Base-by-base conservation (phyloP, 2,329 filamentous ascomycete species). In the Pseudogymnoascus pannorum region DNA sequence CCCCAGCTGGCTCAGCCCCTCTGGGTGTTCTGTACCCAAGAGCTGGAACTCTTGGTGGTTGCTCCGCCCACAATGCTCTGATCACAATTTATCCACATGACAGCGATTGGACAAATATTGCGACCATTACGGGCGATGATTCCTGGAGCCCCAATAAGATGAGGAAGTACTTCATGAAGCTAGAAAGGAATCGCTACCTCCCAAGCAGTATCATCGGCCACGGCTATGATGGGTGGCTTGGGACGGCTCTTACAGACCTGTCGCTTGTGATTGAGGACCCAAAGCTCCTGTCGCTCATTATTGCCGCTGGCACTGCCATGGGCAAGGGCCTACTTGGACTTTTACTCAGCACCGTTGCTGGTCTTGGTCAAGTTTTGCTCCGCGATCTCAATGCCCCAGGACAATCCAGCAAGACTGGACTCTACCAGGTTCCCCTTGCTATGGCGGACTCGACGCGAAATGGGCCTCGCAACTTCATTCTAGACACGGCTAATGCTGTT, bases 11-110 rank as follows among this genome's bases (percentile, higher is more conserved):
- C 9, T 59, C 68, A 2, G 57, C 48, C 5, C 64, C 63, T 16
- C 61, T 68, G 33, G 68, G 68, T 18, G 64, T 69, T 24, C 38
- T 65, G 1, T 70, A 70, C 60, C 68, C 68, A 38, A 59, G 68
- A 29, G 64, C 68, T 22, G 67, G 66, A 31, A 66, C 66, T 5
- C 65, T 70, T 12, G 68, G 68, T n/a, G 68, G 68, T 2, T 70
- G 68, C 22, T 35, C 44, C 2, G 26, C 59, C 4, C 64, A 66
- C 40, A 66, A 66, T 35, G 64, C 63, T 11, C 12, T 64, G n/a
- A 60, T 67, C 26, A 63, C 62, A 2, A 60, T 61, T 20, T 62
- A 62, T 38, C 64, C 65, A 16, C 42, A 63, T 18, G 51, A 64
- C 11, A 61, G 59, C 22, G 65, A 67, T 31, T 67, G 65, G 65